Base-by-base conservation (phyloP, 2,329 filamentous ascomycete genomes). In the Colletotrichum zoysiae region DNA sequence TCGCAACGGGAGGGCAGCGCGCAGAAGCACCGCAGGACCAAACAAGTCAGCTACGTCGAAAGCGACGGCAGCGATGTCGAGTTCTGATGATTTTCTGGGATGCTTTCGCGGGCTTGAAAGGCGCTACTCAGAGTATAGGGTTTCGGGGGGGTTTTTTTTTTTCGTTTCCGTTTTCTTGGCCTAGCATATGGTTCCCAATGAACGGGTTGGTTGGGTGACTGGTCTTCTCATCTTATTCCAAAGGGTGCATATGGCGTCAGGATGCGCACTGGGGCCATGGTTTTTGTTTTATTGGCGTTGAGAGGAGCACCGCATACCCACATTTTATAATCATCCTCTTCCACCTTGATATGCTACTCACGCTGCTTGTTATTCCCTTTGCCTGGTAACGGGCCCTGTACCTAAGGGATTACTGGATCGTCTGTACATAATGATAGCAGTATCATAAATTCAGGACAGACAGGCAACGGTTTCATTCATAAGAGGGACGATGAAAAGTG, bases 11-110 rank as follows among this genome's bases (percentile, higher is more conserved):
- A 67, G 35, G 38, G 46, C 16, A 71, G 62, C 71, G 70, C 75
- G 59, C 77, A 78, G 51, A 83, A 82, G 70, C 74, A 79, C 58
- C 79, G 82, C 33, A 78, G 82, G 61, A 78, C 75, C 61, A 80
- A 79, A 38, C 68, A 64, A 35, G 78, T 84, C 20, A 82, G 80
- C 73, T 84, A 85, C 71, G 79, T 77, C 38, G 81, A 82, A 73
- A 77, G 78, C 59, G 73, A 75, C 38, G 77, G 79, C 40, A 80
- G 75, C 53, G 78, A 80, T n/a, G 61, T 74, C 59, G 75, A 74
- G 51, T 57, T 75, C 38, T 74, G 72, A 74, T 11, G 23, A 20
- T 23, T 26, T 35, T 30, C 6, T 2, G n/a, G 20, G 20, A 16
- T n/a, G 46, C 20, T 12, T 48, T 23, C 20, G n/a, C 5, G 20